These are phyloP conservation scores for Alternaria longipes DNA, from an alignment of 2,329 filamentous ascomycete genomes.

Conservation along the genomic window DNA sequence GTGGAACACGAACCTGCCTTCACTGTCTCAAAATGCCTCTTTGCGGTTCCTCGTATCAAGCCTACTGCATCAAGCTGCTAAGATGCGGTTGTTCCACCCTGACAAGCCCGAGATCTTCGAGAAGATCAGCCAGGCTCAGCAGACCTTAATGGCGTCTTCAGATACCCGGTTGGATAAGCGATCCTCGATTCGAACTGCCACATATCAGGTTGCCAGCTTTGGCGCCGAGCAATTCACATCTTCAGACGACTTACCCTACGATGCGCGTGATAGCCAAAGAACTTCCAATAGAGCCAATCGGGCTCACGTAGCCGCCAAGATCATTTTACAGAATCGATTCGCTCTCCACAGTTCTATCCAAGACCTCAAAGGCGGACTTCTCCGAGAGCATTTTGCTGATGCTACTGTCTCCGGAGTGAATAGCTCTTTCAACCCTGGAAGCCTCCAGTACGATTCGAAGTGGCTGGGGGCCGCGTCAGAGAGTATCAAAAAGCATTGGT, in stretches of 20 bases:
- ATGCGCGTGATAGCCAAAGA: conserved; percentile 17
- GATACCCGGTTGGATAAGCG: conserved; percentile 34
- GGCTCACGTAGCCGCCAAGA: conserved; percentile 21
- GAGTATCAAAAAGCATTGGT: conserved; percentile 30
- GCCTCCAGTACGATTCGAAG: conserved; percentile 30
- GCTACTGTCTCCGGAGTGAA: conserved; percentile 11
- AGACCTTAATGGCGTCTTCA: conserved; percentile 8
- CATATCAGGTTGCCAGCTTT: conserved; percentile 40
- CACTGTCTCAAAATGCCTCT: conserved; percentile 42
- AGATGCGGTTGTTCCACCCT: conserved; percentile 27
- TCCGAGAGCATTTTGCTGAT: conserved; percentile 17
- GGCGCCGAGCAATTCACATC: conserved; percentile 43
- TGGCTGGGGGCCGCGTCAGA: conserved; percentile 29
- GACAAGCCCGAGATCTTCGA: conserved; percentile 4
- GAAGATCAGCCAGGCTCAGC: not conserved
- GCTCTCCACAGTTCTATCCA: conserved; percentile 19
- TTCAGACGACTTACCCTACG: conserved; percentile 34
- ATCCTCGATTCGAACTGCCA: conserved; percentile 41
- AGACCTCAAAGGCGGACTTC: conserved; percentile 9
- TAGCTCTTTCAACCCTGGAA: not conserved
- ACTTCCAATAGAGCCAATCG: conserved; percentile 20
- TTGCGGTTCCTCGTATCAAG: conserved; percentile 32
- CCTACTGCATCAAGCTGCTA: conserved; percentile 37
- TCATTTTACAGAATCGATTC: conserved; percentile 28
- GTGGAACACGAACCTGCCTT: conserved; percentile 55